Evolutionary conservation across 495 filamentous ascomycete genomes (phyloP).

Genomic region (Xylaria grammica): DNA sequence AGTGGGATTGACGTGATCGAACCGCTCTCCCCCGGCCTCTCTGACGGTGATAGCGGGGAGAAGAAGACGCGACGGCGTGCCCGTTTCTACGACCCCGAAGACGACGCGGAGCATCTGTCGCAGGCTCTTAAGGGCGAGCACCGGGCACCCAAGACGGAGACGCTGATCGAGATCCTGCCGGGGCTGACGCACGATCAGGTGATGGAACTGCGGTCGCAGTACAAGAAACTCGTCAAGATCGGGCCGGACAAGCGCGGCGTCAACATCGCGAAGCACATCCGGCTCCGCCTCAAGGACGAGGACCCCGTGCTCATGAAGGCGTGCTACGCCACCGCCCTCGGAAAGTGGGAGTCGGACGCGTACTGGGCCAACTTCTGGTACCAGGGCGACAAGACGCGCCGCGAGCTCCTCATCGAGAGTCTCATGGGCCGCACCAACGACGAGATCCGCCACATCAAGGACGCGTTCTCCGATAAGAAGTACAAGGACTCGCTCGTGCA

Average conservation of each 20-base stretch:
- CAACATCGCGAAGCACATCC: slow-evolving; percentile 96
- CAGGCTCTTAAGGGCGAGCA: slow-evolving; percentile 73
- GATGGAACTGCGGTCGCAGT: slow-evolving; percentile 80
- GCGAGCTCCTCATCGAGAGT: slow-evolving; percentile 89
- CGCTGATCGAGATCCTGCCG: slow-evolving; percentile 84
- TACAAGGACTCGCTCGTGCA: slow-evolving; percentile 80
- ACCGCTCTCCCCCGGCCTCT: slow-evolving; percentile 48
- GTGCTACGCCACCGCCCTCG: slow-evolving; percentile 87
- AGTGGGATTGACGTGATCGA: slow-evolving; percentile 41
- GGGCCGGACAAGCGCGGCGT: slow-evolving; percentile 75
- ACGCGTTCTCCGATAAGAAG: slow-evolving; percentile 89
- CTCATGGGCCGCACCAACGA: slow-evolving; percentile 86
- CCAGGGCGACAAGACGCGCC: slow-evolving; percentile 80
- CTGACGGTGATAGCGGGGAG: slow-evolving; percentile 42
- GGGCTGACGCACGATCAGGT: slow-evolving; percentile 84
- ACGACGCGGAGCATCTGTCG: slow-evolving; percentile 77
- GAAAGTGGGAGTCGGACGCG: slow-evolving; percentile 89
- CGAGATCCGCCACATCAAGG: slow-evolving; percentile 90
- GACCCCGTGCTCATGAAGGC: slow-evolving; percentile 77
- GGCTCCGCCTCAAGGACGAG: slow-evolving; percentile 72
- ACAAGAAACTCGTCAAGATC: slow-evolving; percentile 84
- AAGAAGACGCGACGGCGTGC: slow-evolving; percentile 58
- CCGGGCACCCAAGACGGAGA: slow-evolving; percentile 66
- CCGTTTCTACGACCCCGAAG: slow-evolving; percentile 75
- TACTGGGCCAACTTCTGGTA: slow-evolving; percentile 99